A percentile compares a stretch with the other conserved stretches of the same genome.
These are phyloP conservation scores for Pulveroboletus ravenelii DNA, from an alignment of 768 basidiomycete genomes.

Conservation along the genomic window DNA sequence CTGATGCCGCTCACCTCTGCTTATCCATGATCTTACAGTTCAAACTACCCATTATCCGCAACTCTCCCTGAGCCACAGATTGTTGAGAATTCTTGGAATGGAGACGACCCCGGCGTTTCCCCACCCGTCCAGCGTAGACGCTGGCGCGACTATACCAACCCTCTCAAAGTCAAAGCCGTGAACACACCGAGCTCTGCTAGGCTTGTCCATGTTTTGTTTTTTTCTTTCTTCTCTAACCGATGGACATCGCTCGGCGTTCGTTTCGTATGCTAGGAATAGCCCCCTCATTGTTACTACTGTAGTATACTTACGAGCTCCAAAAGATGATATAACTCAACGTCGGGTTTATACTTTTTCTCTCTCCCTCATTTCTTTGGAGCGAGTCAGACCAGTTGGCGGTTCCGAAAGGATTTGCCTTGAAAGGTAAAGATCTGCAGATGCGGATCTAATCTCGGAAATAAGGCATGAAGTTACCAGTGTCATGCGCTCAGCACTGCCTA, in stretches of 20 bases:
- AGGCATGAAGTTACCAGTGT: too few relatives aligned
- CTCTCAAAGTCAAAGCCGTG: not conserved
- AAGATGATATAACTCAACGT: conserved; percentile 1
- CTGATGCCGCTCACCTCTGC: not conserved
- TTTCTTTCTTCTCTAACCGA: not conserved
- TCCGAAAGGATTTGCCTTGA: too few relatives aligned
- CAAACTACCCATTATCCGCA: not conserved
- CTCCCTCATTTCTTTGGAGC: not conserved
- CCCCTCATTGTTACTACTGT: not conserved
- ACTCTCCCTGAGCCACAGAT: not conserved
- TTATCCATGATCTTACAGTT: not conserved
- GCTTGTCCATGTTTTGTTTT: not conserved
- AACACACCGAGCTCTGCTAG: not conserved
- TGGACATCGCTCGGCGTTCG: conserved; percentile 10
- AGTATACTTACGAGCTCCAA: conserved; percentile 4
- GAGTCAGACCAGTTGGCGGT: too few relatives aligned
- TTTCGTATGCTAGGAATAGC: conserved; percentile 2
- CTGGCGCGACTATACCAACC: not conserved
- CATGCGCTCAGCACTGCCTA: too few relatives aligned
- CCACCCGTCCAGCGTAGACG: not conserved
- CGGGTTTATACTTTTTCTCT: not conserved
- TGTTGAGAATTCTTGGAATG: not conserved
- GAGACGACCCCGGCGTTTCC: conserved; percentile 1
- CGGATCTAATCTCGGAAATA: not conserved
- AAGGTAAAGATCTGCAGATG: not conserved